Evolutionary conservation across 2,329 filamentous ascomycete genomes (phyloP).

Genomic region (Paraphoma chrysanthemicola): DNA sequence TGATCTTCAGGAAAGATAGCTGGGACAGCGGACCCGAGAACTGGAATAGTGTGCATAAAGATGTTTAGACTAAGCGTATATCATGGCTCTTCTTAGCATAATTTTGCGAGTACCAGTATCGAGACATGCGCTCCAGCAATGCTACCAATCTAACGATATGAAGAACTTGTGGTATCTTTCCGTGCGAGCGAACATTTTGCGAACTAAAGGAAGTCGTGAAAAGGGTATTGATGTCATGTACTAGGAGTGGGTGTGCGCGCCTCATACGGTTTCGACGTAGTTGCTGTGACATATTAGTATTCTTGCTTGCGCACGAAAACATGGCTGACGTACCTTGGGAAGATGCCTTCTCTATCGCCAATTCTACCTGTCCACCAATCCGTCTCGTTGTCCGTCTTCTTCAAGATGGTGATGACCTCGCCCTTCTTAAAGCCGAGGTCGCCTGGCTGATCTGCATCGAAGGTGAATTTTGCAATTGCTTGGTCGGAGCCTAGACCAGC

Average conservation of each 20-base stretch:
- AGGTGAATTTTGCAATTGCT: slow-evolving; percentile 89
- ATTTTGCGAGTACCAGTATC: too few species aligned
- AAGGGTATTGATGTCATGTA: background rate
- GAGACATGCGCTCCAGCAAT: background rate
- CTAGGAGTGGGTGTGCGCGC: background rate
- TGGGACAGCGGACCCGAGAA: slow-evolving; percentile 31
- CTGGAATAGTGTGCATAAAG: background rate
- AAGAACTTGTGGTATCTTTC: slow-evolving; percentile 20
- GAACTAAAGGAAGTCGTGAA: slow-evolving; percentile 5
- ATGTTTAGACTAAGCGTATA: too few species aligned
- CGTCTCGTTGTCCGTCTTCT: slow-evolving; percentile 90
- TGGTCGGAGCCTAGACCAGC: slow-evolving; percentile 69
- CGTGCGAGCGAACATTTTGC: background rate
- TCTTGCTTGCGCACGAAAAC: background rate
- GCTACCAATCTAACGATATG: slow-evolving; percentile 15
- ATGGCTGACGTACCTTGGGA: slow-evolving; percentile 71
- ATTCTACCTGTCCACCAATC: slow-evolving; percentile 98
- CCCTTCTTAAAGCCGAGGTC: slow-evolving; percentile 97
- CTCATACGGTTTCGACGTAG: slow-evolving; percentile 49
- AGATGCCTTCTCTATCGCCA: slow-evolving; percentile 85
- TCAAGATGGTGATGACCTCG: slow-evolving; percentile 91
- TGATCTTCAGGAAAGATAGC: slow-evolving; percentile 62
- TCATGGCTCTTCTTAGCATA: too few species aligned
- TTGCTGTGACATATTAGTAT: slow-evolving; percentile 36
- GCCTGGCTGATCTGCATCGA: slow-evolving; percentile 91